phyloP scores from a whole-genome alignment of 164 flowering plant species.

The grape (Vitis vinifera) region DNA sequence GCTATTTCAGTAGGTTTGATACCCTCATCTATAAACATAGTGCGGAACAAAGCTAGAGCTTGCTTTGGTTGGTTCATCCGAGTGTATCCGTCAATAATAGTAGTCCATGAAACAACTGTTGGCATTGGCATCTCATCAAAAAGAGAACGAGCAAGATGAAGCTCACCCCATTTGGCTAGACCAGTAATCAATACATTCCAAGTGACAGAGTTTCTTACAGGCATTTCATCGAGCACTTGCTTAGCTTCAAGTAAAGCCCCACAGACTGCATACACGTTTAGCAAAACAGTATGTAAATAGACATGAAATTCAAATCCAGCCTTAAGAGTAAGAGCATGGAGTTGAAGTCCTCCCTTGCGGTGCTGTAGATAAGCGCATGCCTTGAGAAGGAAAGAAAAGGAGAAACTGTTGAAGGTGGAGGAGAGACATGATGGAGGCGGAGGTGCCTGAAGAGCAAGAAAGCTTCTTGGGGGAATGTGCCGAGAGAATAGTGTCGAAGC shows the following conservation, averaged over 20 bases:
- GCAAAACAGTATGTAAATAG: slow-evolving; percentile 36
- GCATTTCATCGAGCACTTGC: slow-evolving; percentile 56
- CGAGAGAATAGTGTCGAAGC: slow-evolving; percentile 22
- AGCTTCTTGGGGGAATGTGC: slow-evolving; percentile 22
- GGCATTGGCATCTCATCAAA: slow-evolving; percentile 50
- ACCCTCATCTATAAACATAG: slow-evolving; percentile 38
- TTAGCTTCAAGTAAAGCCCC: slow-evolving; percentile 20
- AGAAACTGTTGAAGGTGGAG: slow-evolving; percentile 24
- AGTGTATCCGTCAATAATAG: slow-evolving; percentile 56
- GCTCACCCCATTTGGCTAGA: slow-evolving; percentile 45
- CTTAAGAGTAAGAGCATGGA: slow-evolving; percentile 28
- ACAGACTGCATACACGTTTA: slow-evolving; percentile 17
- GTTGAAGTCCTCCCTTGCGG: slow-evolving; percentile 15
- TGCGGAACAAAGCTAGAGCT: slow-evolving; percentile 44
- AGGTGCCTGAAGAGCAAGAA: slow-evolving; percentile 25
- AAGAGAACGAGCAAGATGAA: slow-evolving; percentile 37
- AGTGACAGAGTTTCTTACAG: slow-evolving; percentile 48
- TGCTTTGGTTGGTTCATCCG: slow-evolving; percentile 27
- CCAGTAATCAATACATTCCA: slow-evolving; percentile 75
- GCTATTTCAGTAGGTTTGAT: slow-evolving; percentile 50
- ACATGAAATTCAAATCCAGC: slow-evolving; percentile 33
- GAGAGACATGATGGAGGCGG: background rate
- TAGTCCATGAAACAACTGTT: slow-evolving; percentile 61
- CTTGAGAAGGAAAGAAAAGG: slow-evolving; percentile 33
- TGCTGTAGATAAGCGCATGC: slow-evolving; percentile 11